Evolutionary conservation across 1,139 yeast genomes (phyloP), one percentile per base, ranked within the genome.

Genomic region (Pichia sp.): DNA sequence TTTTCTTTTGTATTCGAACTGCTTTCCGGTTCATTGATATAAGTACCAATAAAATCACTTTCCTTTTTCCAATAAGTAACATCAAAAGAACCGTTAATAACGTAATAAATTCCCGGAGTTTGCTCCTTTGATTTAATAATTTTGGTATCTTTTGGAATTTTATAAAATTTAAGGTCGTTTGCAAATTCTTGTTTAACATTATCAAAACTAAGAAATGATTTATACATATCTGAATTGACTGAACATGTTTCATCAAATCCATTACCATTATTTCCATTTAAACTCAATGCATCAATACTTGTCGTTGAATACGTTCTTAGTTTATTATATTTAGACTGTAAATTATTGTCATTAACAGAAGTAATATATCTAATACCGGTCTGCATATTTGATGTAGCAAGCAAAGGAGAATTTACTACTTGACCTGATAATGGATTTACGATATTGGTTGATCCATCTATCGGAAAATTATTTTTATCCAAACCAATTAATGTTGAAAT

Each of bases 401-500:
- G 12, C n/a, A 33, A 20, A 2, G 50, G 47, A 3, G 43, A 43
- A 24, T 16, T 33, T 37, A 12, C 30, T 30, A n/a, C 26, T 31
- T 3, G 41, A 25, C 6, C 22, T 37, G 22, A 23, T 36, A 37
- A 28, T 39, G 36, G 6, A 20, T 10, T 12, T 23, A 24, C 39
- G 38, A 24, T 37, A n/a, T n/a, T n/a, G n/a, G n/a, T 32, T 6
- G 35, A 20, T n/a, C 33, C 35, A 11, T 39, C 22, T 26, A 41
- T 33, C 8, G 43, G 34, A 28, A 57, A 46, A n/a, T 51, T 50
- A 25, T 42, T 45, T 27, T 45, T 47, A 31, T 75, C 75, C 12
- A 90, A 71, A 0, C 97, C 97, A 33, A 90, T 67, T 28, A 80
- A 67, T 47, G 74, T 73, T 60, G 90, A 85, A 45, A 92, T 76